Percentiles rank a stretch among this genome's conserved stretches.
Evolutionary conservation across 345 rosid genomes (phyloP).

Genomic region (Populus euphratica): DNA sequence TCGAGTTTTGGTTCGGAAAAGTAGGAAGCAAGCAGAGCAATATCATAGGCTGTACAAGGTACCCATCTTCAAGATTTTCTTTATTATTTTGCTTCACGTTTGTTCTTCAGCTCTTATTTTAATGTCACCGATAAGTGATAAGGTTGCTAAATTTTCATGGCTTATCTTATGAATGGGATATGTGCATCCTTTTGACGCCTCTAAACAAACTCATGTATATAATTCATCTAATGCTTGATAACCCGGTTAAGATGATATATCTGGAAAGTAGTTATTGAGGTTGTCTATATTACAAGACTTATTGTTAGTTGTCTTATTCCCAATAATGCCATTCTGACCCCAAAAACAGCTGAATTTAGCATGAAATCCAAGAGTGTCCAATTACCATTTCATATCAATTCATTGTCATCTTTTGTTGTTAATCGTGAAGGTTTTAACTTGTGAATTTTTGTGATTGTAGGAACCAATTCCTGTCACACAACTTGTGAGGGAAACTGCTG

Average conservation of each 20-base stretch:
- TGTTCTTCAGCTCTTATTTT: background rate
- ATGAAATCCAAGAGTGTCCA: background rate
- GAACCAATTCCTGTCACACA: slow-evolving; percentile 98
- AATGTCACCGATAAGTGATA: background rate
- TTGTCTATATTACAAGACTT: background rate
- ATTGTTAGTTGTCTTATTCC: background rate
- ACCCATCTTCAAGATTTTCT: background rate
- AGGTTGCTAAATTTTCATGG: background rate
- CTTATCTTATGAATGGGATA: background rate
- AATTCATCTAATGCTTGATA: background rate
- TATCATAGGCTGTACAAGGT: slow-evolving; percentile 79
- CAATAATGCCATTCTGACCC: background rate
- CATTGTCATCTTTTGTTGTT: background rate
- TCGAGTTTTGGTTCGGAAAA: slow-evolving; percentile 85
- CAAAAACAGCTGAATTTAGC: background rate
- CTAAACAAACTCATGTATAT: background rate
- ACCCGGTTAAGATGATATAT: background rate
- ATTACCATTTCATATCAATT: background rate
- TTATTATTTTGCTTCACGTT: background rate
- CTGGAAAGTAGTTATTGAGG: background rate
- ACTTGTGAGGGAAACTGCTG: slow-evolving; percentile 94
- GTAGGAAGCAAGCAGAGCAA: slow-evolving; percentile 92
- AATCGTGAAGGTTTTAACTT: background rate
- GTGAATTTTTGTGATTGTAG: slow-evolving; percentile 30
- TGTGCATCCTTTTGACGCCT: background rate